A percentile compares a stretch with the other conserved stretches of the same genome.
phyloP scores from a whole-genome alignment of 2,329 filamentous ascomycete species.

The Talaromyces sp. region DNA sequence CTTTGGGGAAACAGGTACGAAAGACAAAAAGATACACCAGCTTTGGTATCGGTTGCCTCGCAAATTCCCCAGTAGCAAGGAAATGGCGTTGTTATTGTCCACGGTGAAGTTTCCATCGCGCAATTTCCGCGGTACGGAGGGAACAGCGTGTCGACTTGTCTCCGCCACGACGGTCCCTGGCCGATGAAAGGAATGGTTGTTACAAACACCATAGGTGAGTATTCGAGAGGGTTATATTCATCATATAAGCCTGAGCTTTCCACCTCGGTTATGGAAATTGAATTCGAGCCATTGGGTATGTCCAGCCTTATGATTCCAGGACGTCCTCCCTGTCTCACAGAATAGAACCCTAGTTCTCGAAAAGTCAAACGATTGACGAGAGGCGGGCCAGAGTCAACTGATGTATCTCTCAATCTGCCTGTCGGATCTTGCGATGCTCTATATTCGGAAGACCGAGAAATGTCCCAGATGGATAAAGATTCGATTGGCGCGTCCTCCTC shows the following conservation, averaged over 20 bases:
- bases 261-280: slow-evolving; percentile 55
- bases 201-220: slow-evolving; percentile 42
- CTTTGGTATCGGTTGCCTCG: slow-evolving; percentile 27
- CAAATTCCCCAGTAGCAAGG: slow-evolving; percentile 35
- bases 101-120: slow-evolving; percentile 29
- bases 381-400: slow-evolving; percentile 33
- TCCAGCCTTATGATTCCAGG: slow-evolving; percentile 48
- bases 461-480: slow-evolving; percentile 56
- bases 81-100: slow-evolving; percentile 18
- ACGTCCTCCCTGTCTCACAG: slow-evolving; percentile 48
- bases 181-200: slow-evolving; percentile 52
- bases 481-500: slow-evolving; percentile 55
- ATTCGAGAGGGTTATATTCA: slow-evolving; percentile 16
- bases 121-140: slow-evolving; percentile 42
- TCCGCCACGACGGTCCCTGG: slow-evolving; percentile 48
- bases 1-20: slow-evolving; percentile 21
- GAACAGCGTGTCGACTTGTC: slow-evolving; percentile 40
- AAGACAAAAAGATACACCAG: slow-evolving; percentile 32
- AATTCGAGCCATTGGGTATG: slow-evolving; percentile 44
- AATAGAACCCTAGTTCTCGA: slow-evolving; percentile 49
- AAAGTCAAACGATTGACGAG: slow-evolving; percentile 49
- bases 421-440: slow-evolving; percentile 48
- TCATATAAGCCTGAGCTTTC: slow-evolving; percentile 48
- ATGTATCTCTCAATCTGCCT: slow-evolving; percentile 28
- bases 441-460: slow-evolving; percentile 46